A percentile compares a stretch with the other conserved stretches of the same genome.
phyloP scores from a whole-genome alignment of 179 eudicot genomes.

The Spergularia azorica region DNA sequence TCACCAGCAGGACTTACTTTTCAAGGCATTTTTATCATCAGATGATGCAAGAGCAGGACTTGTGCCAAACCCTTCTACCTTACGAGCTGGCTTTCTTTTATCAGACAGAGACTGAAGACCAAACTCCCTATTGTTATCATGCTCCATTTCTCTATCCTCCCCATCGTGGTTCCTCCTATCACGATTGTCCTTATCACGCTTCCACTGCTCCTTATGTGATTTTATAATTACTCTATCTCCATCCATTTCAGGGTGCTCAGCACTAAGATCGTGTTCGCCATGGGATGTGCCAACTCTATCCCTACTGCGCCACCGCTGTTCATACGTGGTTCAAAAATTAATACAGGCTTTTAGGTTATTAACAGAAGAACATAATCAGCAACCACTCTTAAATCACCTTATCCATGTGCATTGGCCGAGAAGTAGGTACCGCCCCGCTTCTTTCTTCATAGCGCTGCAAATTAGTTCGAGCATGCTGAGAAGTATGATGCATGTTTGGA shows the following conservation, averaged over 20 bases:
- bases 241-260: constrained; percentile 69
- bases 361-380: neutral
- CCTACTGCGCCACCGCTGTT: constrained; percentile 51
- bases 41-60: constrained; percentile 40
- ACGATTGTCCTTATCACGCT: constrained; percentile 74
- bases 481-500: constrained; percentile 42
- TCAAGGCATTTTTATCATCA: constrained; percentile 65
- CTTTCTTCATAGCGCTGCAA: constrained; percentile 58
- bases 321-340: constrained; percentile 8
- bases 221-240: constrained; percentile 65
- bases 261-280: constrained; percentile 54
- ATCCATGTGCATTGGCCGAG: constrained; percentile 50
- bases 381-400: constrained; percentile 42
- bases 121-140: constrained; percentile 56
- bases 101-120: constrained; percentile 55
- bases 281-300: constrained; percentile 55
- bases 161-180: constrained; percentile 63
- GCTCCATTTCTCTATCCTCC: constrained; percentile 66
- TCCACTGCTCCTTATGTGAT: constrained; percentile 74
- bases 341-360: neutral
- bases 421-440: constrained; percentile 46
- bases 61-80: constrained; percentile 68
- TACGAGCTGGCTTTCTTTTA: constrained; percentile 64
- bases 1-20: constrained; percentile 54
- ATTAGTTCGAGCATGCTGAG: constrained; percentile 49